These are phyloP conservation scores for Cryptococcus neoformans DNA, from an alignment of 1,284 basidiomycete genomes.

Conservation along the genomic window DNA sequence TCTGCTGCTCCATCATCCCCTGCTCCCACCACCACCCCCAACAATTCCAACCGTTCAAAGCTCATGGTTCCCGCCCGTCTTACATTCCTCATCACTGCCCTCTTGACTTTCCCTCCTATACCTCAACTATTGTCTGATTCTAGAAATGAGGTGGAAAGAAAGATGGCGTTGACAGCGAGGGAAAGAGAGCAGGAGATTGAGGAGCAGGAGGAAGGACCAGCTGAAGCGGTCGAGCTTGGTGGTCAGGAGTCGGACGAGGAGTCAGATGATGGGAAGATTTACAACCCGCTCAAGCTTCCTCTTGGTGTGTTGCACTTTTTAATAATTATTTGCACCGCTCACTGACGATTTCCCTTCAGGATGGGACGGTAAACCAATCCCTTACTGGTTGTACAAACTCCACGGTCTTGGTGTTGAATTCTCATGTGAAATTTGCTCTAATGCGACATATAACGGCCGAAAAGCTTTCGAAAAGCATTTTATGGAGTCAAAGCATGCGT, in stretches of 20 bases:
- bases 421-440: slow-evolving; percentile 85
- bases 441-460: slow-evolving; percentile 10
- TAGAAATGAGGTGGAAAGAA: slow-evolving; percentile 92
- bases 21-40: slow-evolving; percentile 3
- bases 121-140: slow-evolving; percentile 73
- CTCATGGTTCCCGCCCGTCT: slow-evolving; percentile 66
- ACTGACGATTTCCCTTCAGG: slow-evolving; percentile 1
- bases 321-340: not conserved
- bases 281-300: slow-evolving; percentile 96
- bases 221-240: slow-evolving; percentile 54
- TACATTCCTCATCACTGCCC: slow-evolving; percentile 65
- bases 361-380: slow-evolving; percentile 33
- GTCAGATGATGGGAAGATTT: slow-evolving; percentile 91
- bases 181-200: slow-evolving; percentile 96
- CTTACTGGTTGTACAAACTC: slow-evolving; percentile 72
- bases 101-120: slow-evolving; percentile 62
- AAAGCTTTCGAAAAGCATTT: slow-evolving; percentile 48
- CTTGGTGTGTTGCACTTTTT: slow-evolving; percentile 47
- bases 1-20: slow-evolving; percentile 24
- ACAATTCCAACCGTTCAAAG: slow-evolving; percentile 55
- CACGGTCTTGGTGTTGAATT: slow-evolving; percentile 98
- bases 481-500: slow-evolving; percentile 91
- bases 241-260: slow-evolving; percentile 68
- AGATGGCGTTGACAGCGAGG: slow-evolving; percentile 90
- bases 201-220: slow-evolving; percentile 60